phyloP scores from a whole-genome alignment of 1,139 yeast species.

The Scheffersomyces lignicola region DNA sequence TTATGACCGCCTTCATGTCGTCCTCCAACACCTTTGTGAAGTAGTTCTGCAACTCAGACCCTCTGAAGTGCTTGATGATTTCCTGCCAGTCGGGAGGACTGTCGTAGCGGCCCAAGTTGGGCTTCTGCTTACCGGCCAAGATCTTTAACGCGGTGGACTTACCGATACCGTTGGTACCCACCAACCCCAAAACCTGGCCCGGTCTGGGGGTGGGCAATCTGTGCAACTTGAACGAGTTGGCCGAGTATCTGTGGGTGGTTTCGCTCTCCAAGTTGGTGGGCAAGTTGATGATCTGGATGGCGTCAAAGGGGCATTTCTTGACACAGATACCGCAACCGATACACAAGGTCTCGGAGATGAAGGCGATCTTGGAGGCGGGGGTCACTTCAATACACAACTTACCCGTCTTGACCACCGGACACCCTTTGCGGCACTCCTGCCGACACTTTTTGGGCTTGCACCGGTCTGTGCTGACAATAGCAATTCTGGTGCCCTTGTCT shows the following conservation, averaged over 20 bases:
- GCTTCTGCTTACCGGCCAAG: constrained; percentile 97
- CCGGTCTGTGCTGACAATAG: constrained; percentile 88
- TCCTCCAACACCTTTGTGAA: constrained; percentile 94
- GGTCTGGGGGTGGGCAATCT: constrained; percentile 98
- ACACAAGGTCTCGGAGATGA: constrained; percentile 92
- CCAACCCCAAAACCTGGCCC: constrained; percentile 96
- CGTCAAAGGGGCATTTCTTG: constrained; percentile 97
- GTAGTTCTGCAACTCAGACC: constrained; percentile 94
- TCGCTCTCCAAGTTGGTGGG: constrained; percentile 92
- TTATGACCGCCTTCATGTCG: constrained; percentile 88
- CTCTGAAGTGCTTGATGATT: constrained; percentile 86
- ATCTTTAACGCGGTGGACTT: constrained; percentile 97
- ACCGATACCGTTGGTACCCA: constrained; percentile 99
- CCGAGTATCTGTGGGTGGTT: constrained; percentile 96
- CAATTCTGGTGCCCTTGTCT: constrained; percentile 74
- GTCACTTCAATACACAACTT: constrained; percentile 95
- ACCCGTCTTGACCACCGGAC: constrained; percentile 98
- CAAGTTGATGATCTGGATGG: constrained; percentile 89
- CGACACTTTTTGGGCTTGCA: constrained; percentile 98
- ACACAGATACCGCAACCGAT: constrained; percentile 99
- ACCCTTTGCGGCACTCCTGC: constrained; percentile 94
- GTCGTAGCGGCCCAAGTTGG: constrained; percentile 89
- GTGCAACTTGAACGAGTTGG: constrained; percentile 95
- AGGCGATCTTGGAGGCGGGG: constrained; percentile 88
- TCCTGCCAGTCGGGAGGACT: constrained; percentile 98